These are phyloP conservation scores for Gymnopilus dilepis DNA, from an alignment of 768 basidiomycete genomes.

Conservation along the genomic window DNA sequence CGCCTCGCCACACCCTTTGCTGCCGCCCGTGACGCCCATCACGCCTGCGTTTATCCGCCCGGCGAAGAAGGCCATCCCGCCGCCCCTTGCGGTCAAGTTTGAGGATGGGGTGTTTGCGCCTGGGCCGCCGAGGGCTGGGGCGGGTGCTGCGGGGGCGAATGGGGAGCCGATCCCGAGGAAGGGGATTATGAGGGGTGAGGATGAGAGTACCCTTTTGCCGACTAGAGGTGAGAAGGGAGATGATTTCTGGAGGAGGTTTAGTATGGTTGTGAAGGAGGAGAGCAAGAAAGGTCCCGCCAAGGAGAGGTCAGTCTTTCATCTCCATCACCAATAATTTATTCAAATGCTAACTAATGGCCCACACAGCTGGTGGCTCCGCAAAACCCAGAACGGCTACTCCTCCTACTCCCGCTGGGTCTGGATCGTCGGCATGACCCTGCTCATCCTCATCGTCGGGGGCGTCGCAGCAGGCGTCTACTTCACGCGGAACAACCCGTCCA, in stretches of 20 bases:
- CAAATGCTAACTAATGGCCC: neutral
- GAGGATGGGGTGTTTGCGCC: slow-evolving; percentile 9
- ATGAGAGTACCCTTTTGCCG: slow-evolving; percentile 71
- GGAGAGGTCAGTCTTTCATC: slow-evolving; percentile 46
- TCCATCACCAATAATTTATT: too few species aligned
- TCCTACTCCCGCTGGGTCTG: slow-evolving; percentile 72
- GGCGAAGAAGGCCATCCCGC: slow-evolving; percentile 25
- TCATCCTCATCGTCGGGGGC: slow-evolving; percentile 58
- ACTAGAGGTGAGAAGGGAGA: slow-evolving; percentile 76
- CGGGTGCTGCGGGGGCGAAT: slow-evolving; percentile 7
- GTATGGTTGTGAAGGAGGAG: slow-evolving; percentile 80
- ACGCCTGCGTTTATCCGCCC: slow-evolving; percentile 79
- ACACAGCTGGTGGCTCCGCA: slow-evolving; percentile 66
- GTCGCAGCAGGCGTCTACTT: slow-evolving; percentile 66
- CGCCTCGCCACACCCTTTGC: slow-evolving; percentile 71
- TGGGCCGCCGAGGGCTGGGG: neutral
- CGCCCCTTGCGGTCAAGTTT: slow-evolving; percentile 9
- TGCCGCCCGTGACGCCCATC: slow-evolving; percentile 80
- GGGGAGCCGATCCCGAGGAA: slow-evolving; percentile 32
- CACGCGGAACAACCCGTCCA: slow-evolving; percentile 52
- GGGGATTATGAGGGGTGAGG: slow-evolving; percentile 69
- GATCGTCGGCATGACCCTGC: slow-evolving; percentile 63
- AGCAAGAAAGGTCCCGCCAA: slow-evolving; percentile 46
- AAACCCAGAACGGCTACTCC: slow-evolving; percentile 60
- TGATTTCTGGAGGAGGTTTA: slow-evolving; percentile 88